These are phyloP conservation scores for Erysimum pusillum DNA, from an alignment of 441 rosid species.

Conservation along the genomic window DNA sequence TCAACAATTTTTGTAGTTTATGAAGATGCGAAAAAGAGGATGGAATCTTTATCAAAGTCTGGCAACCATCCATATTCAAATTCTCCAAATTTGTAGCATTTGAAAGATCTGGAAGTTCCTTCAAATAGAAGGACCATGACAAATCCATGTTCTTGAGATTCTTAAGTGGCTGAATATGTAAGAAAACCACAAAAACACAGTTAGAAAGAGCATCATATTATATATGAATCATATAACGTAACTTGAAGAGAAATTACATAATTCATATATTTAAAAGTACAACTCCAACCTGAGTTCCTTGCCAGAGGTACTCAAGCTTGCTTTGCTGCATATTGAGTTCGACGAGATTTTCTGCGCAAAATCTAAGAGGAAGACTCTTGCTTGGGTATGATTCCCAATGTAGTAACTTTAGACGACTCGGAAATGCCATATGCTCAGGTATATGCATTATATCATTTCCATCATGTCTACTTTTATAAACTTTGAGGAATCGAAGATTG, in stretches of 20 bases:
- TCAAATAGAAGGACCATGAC: slow-evolving; percentile 3
- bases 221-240: background rate
- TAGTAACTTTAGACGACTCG: background rate
- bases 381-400: slow-evolving; percentile 18
- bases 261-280: background rate
- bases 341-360: background rate
- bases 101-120: slow-evolving; percentile 42
- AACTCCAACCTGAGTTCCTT: slow-evolving; percentile 17
- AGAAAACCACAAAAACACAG: background rate
- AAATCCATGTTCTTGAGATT: slow-evolving; percentile 43
- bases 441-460: background rate
- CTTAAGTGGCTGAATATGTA: slow-evolving; percentile 8
- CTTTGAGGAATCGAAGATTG: slow-evolving; percentile 6
- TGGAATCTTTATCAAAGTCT: slow-evolving; percentile 17
- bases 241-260: background rate
- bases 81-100: slow-evolving; percentile 15
- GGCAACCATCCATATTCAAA: slow-evolving; percentile 19
- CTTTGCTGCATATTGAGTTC: background rate
- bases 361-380: slow-evolving; percentile 1
- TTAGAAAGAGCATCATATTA: background rate
- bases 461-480: background rate
- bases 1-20: fast-evolving
- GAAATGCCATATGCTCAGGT: background rate
- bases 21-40: background rate
- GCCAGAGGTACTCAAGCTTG: slow-evolving; percentile 6